phyloP scores from a whole-genome alignment of 805 yeast species.

The Candida verbasci region DNA sequence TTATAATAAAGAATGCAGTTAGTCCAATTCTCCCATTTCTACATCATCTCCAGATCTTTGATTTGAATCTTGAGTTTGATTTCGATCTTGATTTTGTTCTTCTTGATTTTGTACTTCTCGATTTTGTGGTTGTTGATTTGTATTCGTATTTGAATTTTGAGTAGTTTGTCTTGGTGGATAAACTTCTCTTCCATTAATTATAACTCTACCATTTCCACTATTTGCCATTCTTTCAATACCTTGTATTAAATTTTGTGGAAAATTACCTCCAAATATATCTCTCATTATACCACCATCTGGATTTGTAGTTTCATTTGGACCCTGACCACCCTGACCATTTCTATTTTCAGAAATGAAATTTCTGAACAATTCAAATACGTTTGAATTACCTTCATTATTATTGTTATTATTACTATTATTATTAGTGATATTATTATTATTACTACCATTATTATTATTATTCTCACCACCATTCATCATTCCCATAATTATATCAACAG shows the following conservation, averaged over 20 bases:
- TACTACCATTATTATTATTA: not conserved
- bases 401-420: too few relatives aligned
- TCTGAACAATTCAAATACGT: constrained; percentile 4
- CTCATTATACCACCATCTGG: not conserved
- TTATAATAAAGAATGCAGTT: not conserved
- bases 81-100: not conserved
- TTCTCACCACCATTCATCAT: not conserved
- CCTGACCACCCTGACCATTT: not conserved
- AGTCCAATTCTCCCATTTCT: constrained; percentile 10
- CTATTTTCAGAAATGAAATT: constrained; percentile 1
- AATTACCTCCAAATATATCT: constrained; percentile 2
- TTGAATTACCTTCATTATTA: not conserved
- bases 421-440: not conserved
- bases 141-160: not conserved
- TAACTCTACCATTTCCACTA: constrained; percentile 5
- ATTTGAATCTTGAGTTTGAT: not conserved
- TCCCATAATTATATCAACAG: not conserved
- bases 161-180: too few relatives aligned
- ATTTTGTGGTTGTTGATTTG: constrained; percentile 2
- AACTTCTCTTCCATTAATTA: constrained; percentile 7
- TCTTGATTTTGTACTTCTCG: not conserved
- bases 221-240: constrained; percentile 7
- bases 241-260: constrained; percentile 1
- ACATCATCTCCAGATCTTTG: constrained; percentile 3
- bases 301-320: too few relatives aligned